Base-by-base conservation (phyloP, 2,329 filamentous ascomycete species). In the Xylaria sp. region DNA sequence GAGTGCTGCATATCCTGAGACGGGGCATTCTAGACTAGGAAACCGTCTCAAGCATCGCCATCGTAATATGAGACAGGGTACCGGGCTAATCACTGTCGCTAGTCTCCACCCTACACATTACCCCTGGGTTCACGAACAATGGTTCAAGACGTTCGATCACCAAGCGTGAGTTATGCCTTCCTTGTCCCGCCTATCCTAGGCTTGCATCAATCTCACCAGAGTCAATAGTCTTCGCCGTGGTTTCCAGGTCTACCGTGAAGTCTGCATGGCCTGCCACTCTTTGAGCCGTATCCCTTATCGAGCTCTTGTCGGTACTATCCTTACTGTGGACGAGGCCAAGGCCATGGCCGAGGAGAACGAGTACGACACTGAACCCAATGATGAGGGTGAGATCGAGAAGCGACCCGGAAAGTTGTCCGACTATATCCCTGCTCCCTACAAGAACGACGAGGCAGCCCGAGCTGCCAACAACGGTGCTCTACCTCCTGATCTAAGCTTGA, bases 221-320 rank as follows among this genome's bases (percentile, higher is more conserved):
- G 14, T 35, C 49, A 31, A 58, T 71, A 97, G 94, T 74, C 93
- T 99, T 71, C 95, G 95, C 80, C 94, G 95, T 84, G 95, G 95
- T 82, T 99, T 98, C 89, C 94, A 97, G 83, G 95, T 99, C 77
- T 99, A 99, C 87, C 92, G 90, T 73, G 95, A 99, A 83, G 95
- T 99, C 76, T 99, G 95, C 87, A 89, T 94, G 66, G 92, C 92
- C 73, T 99, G 95, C 88, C 95, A 99, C 86, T 99, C 95, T 67
- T 89, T 99, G 68, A 89, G 85, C 80, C 92, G 95, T 84, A 88
- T 99, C 63, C 94, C 95, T 64, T 99, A 96, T 87, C 92, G 95
- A 79, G 77, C 91, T 62, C 86, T 98, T 67, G 95, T 99, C 75
- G 95, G 95, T 78, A 87, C 87, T 70, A 86, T 96, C 79, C 87